These are phyloP conservation scores for Dianthus caryophyllus DNA, from an alignment of 148 eudicot species.

Conservation along the genomic window DNA sequence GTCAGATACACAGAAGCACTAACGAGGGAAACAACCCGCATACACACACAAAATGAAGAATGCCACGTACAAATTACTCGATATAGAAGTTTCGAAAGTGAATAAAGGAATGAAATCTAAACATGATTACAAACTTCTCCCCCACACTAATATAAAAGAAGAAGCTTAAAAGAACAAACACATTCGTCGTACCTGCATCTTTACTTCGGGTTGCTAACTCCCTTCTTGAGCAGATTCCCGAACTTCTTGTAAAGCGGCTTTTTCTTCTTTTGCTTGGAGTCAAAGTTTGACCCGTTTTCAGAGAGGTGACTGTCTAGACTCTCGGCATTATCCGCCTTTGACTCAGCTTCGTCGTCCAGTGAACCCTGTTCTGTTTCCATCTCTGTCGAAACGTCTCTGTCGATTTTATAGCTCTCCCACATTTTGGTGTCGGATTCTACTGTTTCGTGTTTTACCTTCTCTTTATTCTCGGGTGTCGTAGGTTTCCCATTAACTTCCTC, in stretches of 20 bases:
- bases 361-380: conserved; percentile 62
- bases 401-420: conserved; percentile 88
- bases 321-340: conserved; percentile 55
- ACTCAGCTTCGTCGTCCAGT: conserved; percentile 58
- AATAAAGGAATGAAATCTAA: conserved; percentile 31
- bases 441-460: conserved; percentile 34
- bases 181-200: conserved; percentile 26
- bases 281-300: conserved; percentile 53
- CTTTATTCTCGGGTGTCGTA: conserved; percentile 29
- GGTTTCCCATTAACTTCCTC: conserved; percentile 39
- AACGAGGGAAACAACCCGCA: neutral
- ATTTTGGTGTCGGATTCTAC: conserved; percentile 55
- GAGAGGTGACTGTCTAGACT: conserved; percentile 40
- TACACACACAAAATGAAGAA: neutral
- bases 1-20: conserved; percentile 17
- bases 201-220: conserved; percentile 56
- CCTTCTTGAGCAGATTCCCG: conserved; percentile 79
- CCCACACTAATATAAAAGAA: conserved; percentile 21
- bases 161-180: conserved; percentile 36
- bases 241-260: conserved; percentile 71
- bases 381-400: conserved; percentile 53
- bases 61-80: conserved; percentile 32
- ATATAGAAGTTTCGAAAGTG: conserved; percentile 6
- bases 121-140: conserved; percentile 43
- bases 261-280: conserved; percentile 75